These are phyloP conservation scores for Massariosphaeria phaeospora DNA, from an alignment of 495 filamentous ascomycete genomes.

Conservation along the genomic window DNA sequence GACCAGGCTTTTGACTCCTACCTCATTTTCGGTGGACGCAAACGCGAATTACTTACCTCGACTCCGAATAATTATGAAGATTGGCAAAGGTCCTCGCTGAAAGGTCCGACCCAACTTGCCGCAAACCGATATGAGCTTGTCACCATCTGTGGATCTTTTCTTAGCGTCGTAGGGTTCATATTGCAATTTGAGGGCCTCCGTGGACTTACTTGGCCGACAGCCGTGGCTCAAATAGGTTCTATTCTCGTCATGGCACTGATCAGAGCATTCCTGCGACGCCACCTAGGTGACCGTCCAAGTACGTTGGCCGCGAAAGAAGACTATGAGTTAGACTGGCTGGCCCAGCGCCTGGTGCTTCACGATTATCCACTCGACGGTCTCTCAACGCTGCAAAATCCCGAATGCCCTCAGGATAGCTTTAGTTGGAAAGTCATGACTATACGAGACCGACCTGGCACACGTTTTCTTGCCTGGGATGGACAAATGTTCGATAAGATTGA, in stretches of 20 bases:
- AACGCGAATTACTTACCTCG: conserved; percentile 4
- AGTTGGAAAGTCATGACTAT: not conserved
- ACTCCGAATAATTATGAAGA: not conserved
- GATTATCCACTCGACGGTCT: too few relatives aligned
- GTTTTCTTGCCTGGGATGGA: not conserved
- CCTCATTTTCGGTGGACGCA: conserved; percentile 1
- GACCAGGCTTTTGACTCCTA: conserved; percentile 2
- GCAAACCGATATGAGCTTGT: not conserved
- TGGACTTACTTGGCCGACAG: conserved; percentile 24
- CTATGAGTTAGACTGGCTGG: conserved; percentile 35
- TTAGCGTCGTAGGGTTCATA: conserved; percentile 29
- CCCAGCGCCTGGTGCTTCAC: too few relatives aligned
- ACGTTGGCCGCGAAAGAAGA: conserved; percentile 1
- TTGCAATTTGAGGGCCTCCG: conserved; percentile 34
- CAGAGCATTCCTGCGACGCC: conserved; percentile 24
- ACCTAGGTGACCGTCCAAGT: not conserved
- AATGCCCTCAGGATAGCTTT: too few relatives aligned
- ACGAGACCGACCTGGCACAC: not conserved
- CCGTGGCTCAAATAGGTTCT: conserved; percentile 28
- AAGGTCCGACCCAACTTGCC: not conserved
- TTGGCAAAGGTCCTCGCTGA: not conserved
- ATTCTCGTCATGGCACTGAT: conserved; percentile 27
- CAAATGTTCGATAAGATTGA: not conserved
- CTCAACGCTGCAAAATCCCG: too few relatives aligned
- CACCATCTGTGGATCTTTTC: not conserved